Conservation (phyloP, 1,284 basidiomycete species). For the Ceratobasidium sp. region DNA sequence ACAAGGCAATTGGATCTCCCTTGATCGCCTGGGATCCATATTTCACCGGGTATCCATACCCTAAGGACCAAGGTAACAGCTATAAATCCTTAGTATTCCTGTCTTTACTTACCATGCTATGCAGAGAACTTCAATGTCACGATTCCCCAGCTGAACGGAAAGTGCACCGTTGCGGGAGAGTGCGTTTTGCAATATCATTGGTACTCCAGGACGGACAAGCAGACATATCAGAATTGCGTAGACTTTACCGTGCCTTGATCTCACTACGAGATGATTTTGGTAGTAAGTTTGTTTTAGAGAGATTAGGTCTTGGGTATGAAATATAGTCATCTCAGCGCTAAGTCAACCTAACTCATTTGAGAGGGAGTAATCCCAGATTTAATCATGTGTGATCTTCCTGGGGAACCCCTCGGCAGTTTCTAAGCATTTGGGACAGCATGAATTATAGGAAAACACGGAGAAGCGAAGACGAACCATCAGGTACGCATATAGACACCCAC, state of each 20-base stretch:
- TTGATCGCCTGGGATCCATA: constrained; percentile 37
- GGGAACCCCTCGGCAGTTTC: too few relatives aligned
- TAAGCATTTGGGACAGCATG: too few relatives aligned
- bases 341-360: too few relatives aligned
- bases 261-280: too few relatives aligned
- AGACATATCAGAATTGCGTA: constrained; percentile 38
- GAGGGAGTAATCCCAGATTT: too few relatives aligned
- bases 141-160: constrained; percentile 24
- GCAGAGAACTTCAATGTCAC: constrained; percentile 40
- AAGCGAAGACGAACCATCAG: too few relatives aligned
- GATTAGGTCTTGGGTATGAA: too few relatives aligned
- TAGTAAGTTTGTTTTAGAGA: too few relatives aligned
- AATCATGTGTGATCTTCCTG: too few relatives aligned
- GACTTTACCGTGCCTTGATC: constrained; percentile 27
- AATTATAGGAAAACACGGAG: too few relatives aligned
- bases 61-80: constrained; percentile 23
- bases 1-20: constrained; percentile 24
- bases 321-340: too few relatives aligned
- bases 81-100: background rate
- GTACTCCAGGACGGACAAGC: constrained; percentile 35
- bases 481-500: too few relatives aligned
- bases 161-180: constrained; percentile 31
- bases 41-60: constrained; percentile 38
- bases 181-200: constrained; percentile 38
- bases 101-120: background rate